Base-by-base conservation (phyloP, 805 yeast species). In the Suhomyces canberraensis region DNA sequence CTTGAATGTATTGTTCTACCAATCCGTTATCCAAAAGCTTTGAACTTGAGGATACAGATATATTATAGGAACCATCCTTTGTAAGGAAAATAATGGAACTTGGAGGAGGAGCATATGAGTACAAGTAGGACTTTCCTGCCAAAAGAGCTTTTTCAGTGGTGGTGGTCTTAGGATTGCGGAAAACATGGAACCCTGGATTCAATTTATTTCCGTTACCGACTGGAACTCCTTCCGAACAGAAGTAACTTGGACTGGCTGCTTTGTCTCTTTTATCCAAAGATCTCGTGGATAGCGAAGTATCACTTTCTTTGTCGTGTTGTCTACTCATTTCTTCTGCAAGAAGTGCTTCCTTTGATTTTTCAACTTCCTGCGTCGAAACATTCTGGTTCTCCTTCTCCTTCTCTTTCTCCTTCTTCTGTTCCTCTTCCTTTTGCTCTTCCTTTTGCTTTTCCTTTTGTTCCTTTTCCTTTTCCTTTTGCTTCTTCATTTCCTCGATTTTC, bases 21-120 rank as follows among this genome's bases (percentile, higher is more conserved):
- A 58, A 29, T 11, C 50, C 48, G 36, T 49, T 58, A 15, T 47
- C 42, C 24, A 56, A 31, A 11, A 61, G 41, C 37, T 43, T 51
- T 19, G 36, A 19, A 17, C 32, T 25, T 14, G 39, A 39, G 2
- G 33, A 14, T 4, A 46, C 36, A 14, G 52, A 42, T 14, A 62
- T 51, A 25, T 52, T 51, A 39, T 60, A 65, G 1, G 61, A 51
- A 7, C 71, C 72, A 8, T 60, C 61, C 15, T 50, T 48, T 20
- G 69, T 61, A 33, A 44, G 46, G 33, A 55, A 56, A 13, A 54
- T 41, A 15, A 56, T 37, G 17, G 45, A 38, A 9, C 33, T 19
- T 3, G 72, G 72, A 8, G 59, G 49, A 3, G 69, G 68, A 1
- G 69, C 50, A 28, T 35, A 42, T 17, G 56, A 35, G 39, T 52